Conservation (phyloP, 768 basidiomycete genomes). For the Lentinula aciculospora region DNA sequence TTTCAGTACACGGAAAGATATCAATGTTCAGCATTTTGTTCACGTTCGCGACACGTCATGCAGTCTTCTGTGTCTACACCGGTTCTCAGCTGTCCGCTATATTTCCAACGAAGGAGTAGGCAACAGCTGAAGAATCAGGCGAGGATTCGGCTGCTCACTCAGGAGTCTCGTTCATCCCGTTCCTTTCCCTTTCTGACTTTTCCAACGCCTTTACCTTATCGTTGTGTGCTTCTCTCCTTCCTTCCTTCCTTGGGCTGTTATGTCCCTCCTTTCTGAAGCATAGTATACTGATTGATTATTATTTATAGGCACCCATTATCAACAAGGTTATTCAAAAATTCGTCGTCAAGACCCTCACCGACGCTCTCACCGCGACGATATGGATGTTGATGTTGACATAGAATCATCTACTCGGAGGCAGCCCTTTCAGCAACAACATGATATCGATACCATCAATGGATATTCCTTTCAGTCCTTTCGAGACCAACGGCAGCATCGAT, state of each 20-base stretch:
- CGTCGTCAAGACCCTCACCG: neutral
- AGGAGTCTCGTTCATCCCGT: too few species aligned
- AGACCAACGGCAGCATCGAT: conserved; percentile 1
- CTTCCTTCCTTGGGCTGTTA: neutral
- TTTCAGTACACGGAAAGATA: neutral
- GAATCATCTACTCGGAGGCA: conserved; percentile 5
- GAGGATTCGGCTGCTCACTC: neutral
- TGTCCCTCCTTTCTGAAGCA: neutral
- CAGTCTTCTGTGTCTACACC: neutral
- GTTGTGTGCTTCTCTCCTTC: neutral
- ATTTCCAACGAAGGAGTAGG: neutral
- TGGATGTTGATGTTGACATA: conserved; percentile 9
- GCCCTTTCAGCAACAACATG: conserved; percentile 1
- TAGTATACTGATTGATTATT: neutral
- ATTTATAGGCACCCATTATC: neutral
- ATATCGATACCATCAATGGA: neutral
- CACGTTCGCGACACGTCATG: neutral
- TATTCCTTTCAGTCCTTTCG: conserved; percentile 16
- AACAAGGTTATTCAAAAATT: neutral
- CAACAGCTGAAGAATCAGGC: neutral
- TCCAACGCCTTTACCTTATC: neutral
- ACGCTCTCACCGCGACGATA: neutral
- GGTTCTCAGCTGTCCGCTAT: neutral
- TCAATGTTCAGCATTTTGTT: neutral
- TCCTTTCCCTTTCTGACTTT: neutral